Percentiles rank a stretch among this genome's conserved stretches.
These are phyloP conservation scores for Pythium sukuiense DNA, from an alignment of 352 stramenopile genomes.

Conservation along the genomic window DNA sequence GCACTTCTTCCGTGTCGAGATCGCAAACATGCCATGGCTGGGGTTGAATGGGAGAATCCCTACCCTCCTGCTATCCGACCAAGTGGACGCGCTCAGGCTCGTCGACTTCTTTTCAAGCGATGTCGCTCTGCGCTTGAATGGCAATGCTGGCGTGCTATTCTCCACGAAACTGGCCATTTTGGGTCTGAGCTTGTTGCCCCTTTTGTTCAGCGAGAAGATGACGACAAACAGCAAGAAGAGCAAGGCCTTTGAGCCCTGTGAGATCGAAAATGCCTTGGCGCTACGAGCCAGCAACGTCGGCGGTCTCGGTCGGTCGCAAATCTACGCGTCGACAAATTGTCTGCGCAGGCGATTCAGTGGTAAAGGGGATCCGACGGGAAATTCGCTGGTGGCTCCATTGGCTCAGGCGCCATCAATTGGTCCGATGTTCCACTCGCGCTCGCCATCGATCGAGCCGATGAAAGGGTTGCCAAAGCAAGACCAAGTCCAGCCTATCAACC, in stretches of 20 bases:
- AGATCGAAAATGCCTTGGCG: constrained; percentile 29
- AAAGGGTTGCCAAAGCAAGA: neutral
- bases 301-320: constrained; percentile 20
- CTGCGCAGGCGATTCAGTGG: neutral
- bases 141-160: constrained; percentile 26
- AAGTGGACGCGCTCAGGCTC: constrained; percentile 26
- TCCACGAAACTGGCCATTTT: constrained; percentile 30
- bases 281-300: constrained; percentile 29
- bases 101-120: constrained; percentile 34
- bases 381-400: neutral
- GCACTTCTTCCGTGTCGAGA: constrained; percentile 29
- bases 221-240: constrained; percentile 1
- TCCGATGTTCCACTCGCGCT: neutral
- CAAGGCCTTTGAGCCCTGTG: constrained; percentile 2
- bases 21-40: constrained; percentile 13
- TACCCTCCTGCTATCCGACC: constrained; percentile 12
- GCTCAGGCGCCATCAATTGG: neutral
- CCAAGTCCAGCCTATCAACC: neutral
- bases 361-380: neutral
- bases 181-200: constrained; percentile 23
- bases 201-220: constrained; percentile 24
- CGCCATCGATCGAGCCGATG: neutral
- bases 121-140: constrained; percentile 32
- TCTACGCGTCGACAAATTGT: neutral
- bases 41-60: constrained; percentile 25